A percentile compares a stretch with the other conserved stretches of the same genome.
Conservation (phyloP, 2,329 filamentous ascomycete species). For the Cladophialophora psammophila region DNA sequence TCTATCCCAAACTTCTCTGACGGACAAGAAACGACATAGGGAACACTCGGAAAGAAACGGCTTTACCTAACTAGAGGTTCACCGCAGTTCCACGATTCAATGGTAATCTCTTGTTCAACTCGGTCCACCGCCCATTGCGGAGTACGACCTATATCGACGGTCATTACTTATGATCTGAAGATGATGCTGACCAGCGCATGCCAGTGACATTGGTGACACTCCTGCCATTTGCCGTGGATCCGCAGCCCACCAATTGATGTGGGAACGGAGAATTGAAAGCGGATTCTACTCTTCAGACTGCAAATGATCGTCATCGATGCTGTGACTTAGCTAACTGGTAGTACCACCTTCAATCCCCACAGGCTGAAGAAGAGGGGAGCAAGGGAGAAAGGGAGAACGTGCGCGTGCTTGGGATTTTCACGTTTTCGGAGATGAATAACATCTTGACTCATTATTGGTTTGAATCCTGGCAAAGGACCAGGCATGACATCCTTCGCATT, state of each 20-base stretch:
- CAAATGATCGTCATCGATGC: not conserved
- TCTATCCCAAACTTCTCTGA: not conserved
- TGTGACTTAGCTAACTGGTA: not conserved
- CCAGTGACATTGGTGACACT: not conserved
- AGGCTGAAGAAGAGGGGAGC: not conserved
- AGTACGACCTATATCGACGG: not conserved
- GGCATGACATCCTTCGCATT: slow-evolving; percentile 3
- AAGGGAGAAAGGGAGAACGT: not conserved
- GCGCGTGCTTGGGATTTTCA: not conserved
- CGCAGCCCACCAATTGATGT: not conserved
- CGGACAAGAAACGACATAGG: not conserved
- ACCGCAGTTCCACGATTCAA: not conserved
- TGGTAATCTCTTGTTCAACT: not conserved
- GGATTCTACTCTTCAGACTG: not conserved
- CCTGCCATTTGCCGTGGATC: not conserved
- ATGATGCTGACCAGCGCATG: not conserved
- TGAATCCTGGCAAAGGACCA: not conserved
- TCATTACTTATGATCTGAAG: not conserved
- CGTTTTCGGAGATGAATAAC: slow-evolving; percentile 3
- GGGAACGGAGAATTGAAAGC: not conserved
- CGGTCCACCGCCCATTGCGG: not conserved
- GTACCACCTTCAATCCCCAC: not conserved
- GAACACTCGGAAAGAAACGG: slow-evolving; percentile 1
- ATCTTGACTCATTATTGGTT: not conserved
- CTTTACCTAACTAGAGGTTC: not conserved